Evolutionary conservation across 768 basidiomycete species (phyloP).

Genomic region (Tulasnella sp.): DNA sequence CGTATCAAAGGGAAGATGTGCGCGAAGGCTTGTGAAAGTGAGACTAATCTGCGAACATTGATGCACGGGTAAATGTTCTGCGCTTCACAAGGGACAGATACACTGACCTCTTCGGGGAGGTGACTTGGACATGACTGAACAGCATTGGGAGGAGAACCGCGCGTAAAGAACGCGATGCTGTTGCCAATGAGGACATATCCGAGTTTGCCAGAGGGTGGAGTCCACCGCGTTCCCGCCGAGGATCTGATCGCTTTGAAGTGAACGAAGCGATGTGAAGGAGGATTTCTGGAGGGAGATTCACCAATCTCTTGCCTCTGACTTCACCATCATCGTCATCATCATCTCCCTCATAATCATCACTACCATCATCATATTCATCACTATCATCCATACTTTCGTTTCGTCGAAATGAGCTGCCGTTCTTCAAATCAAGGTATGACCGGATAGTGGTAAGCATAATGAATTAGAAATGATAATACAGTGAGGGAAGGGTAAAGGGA

Average conservation of each 20-base stretch:
- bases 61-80: too few relatives aligned
- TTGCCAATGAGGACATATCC: conserved; percentile 6
- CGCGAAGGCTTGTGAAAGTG: too few relatives aligned
- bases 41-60: too few relatives aligned
- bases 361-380: neutral
- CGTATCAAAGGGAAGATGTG: too few relatives aligned
- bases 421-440: too few relatives aligned
- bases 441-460: too few relatives aligned
- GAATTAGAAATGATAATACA: too few relatives aligned
- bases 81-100: too few relatives aligned
- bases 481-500: too few relatives aligned
- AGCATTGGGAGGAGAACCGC: conserved; percentile 5
- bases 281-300: conserved; percentile 12
- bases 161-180: conserved; percentile 1
- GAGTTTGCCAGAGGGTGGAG: conserved; percentile 2
- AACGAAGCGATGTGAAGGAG: conserved; percentile 9
- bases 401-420: too few relatives aligned
- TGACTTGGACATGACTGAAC: conserved; percentile 1
- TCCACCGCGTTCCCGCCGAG: neutral
- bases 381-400: neutral
- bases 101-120: conserved; percentile 7
- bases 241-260: conserved; percentile 9
- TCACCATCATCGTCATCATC: neutral
- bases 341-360: neutral
- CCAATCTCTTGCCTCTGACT: neutral